These are phyloP conservation scores for Amanita muscaria DNA, from an alignment of 768 basidiomycete species.

Conservation along the genomic window DNA sequence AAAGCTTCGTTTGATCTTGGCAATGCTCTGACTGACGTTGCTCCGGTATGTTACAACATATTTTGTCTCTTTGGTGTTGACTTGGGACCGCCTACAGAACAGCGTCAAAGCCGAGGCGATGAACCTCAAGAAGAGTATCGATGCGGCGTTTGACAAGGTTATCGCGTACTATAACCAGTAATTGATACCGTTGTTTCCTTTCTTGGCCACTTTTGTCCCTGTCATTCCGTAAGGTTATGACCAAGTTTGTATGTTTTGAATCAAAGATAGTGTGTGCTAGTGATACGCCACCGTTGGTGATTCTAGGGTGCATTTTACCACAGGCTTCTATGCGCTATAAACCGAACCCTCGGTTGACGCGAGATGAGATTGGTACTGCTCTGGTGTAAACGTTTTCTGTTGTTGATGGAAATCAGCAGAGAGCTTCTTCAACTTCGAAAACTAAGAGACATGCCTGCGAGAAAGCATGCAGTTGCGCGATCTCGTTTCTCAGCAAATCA, in stretches of 20 bases:
- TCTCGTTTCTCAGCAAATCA: constrained; percentile 62
- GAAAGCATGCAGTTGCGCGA: constrained; percentile 80
- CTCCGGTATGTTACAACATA: neutral
- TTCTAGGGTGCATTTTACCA: no score
- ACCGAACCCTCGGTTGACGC: no score
- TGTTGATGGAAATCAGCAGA: neutral
- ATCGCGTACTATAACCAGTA: neutral
- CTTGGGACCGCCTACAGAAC: neutral
- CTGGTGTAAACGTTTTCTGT: constrained; percentile 68
- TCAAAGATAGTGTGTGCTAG: no score
- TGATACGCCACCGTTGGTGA: no score
- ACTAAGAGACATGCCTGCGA: constrained; percentile 56
- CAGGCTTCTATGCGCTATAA: no score
- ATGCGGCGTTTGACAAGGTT: neutral
- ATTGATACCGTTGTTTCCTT: no score
- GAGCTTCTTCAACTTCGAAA: neutral
- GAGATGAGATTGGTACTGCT: constrained; percentile 48
- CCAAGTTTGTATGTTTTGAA: no score
- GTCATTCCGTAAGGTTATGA: no score
- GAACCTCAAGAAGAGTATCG: neutral
- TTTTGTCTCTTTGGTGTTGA: neutral
- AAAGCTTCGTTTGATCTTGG: neutral
- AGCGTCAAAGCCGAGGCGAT: neutral
- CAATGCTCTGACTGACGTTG: neutral
- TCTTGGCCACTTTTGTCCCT: no score